A percentile compares a stretch with the other conserved stretches of the same genome.
These are phyloP conservation scores for Cutaneotrichosporon cavernicola DNA, from an alignment of 1,284 basidiomycete species.

Conservation along the genomic window DNA sequence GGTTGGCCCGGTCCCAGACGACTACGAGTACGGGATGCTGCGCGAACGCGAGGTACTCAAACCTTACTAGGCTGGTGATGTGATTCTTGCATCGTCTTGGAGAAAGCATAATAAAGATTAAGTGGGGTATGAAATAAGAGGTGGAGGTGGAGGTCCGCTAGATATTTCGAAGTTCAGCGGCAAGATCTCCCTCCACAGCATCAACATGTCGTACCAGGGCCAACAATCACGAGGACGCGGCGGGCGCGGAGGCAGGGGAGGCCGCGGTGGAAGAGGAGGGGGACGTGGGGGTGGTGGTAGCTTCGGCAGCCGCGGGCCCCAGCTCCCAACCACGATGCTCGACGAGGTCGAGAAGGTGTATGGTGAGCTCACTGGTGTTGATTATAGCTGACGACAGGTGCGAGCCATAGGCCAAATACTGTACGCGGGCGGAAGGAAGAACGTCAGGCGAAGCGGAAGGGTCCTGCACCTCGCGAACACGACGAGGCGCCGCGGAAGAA, in stretches of 20 bases:
- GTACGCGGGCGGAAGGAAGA: slow-evolving; percentile 20
- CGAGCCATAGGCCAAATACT: slow-evolving; percentile 3
- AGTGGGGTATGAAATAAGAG: background rate
- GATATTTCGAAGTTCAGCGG: slow-evolving; percentile 1
- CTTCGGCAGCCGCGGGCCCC: slow-evolving; percentile 29
- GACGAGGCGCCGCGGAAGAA: slow-evolving; percentile 38
- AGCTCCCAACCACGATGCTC: slow-evolving; percentile 41
- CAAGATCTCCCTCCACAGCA: background rate
- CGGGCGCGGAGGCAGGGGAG: slow-evolving; percentile 14
- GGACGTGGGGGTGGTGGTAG: slow-evolving; percentile 13
- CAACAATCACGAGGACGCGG: slow-evolving; percentile 15
- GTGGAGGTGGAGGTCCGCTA: slow-evolving; percentile 5
- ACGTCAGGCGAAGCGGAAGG: slow-evolving; percentile 27
- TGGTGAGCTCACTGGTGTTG: slow-evolving; percentile 24
- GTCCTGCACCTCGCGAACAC: slow-evolving; percentile 20
- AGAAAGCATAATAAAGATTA: background rate
- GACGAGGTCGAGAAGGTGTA: slow-evolving; percentile 39
- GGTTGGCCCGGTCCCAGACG: slow-evolving; percentile 16
- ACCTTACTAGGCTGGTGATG: slow-evolving; percentile 34
- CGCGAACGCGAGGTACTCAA: slow-evolving; percentile 39
- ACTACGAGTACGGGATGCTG: slow-evolving; percentile 45
- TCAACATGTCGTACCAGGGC: slow-evolving; percentile 13
- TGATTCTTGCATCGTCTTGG: background rate
- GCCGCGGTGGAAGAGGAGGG: slow-evolving; percentile 15
- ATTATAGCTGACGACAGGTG: slow-evolving; percentile 9